Evolutionary conservation across 495 filamentous ascomycete genomes (phyloP).

Genomic region (Thozetella sp.): DNA sequence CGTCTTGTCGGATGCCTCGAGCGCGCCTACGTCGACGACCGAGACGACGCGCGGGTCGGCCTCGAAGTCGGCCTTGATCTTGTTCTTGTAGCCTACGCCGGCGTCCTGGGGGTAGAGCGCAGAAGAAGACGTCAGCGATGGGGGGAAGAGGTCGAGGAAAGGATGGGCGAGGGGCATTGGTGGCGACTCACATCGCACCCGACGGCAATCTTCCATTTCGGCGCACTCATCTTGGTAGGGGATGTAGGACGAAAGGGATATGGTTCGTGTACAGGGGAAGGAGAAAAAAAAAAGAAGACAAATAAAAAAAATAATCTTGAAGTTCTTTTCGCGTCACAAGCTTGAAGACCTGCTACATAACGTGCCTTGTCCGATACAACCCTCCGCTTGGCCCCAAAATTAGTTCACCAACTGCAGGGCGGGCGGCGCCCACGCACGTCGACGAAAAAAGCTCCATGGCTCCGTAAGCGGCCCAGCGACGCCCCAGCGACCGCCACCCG

Average conservation of each 20-base stretch:
- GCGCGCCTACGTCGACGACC: slow-evolving; percentile 67
- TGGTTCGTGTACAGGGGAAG: too few relatives aligned
- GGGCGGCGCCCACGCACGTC: too few relatives aligned
- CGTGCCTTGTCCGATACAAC: too few relatives aligned
- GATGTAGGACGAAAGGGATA: too few relatives aligned
- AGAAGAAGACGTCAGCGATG: background rate
- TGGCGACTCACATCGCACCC: slow-evolving; percentile 46
- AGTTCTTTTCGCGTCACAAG: slow-evolving; percentile 10
- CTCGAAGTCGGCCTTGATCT: slow-evolving; percentile 73
- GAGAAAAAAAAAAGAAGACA: too few relatives aligned
- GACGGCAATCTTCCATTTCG: slow-evolving; percentile 47
- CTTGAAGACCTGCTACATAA: too few relatives aligned
- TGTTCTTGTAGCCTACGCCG: slow-evolving; percentile 77
- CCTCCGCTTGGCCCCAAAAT: too few relatives aligned
- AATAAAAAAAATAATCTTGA: too few relatives aligned
- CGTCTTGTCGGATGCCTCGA: slow-evolving; percentile 66
- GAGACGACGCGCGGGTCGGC: slow-evolving; percentile 66
- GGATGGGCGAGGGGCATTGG: slow-evolving; percentile 2
- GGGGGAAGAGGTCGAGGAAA: background rate
- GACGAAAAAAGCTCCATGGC: too few relatives aligned
- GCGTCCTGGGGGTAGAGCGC: slow-evolving; percentile 57
- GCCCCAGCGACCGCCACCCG: too few relatives aligned
- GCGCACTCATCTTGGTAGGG: slow-evolving; percentile 29
- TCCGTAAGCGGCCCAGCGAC: too few relatives aligned
- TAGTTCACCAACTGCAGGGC: too few relatives aligned